Evolutionary conservation across 108 stramenopile genomes (phyloP).

Genomic region (Seminavis robusta): DNA sequence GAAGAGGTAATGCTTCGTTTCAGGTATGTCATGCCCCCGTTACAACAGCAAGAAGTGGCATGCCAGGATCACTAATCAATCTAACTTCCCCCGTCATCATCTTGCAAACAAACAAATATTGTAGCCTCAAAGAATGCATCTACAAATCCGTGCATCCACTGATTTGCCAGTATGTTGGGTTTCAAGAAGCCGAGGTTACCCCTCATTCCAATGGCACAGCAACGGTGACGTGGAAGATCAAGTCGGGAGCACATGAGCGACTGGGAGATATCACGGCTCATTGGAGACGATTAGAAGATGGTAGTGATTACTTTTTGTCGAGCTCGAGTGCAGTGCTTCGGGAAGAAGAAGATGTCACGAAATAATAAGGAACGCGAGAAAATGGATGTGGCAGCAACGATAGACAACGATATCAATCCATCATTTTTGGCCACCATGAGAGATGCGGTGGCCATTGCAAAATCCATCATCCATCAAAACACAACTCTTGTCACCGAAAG

Average conservation of each 20-base stretch:
- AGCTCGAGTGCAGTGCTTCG: neutral
- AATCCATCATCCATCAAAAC: no score
- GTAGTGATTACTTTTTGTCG: no score
- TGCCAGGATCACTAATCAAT: neutral
- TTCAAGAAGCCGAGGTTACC: conserved; percentile 79
- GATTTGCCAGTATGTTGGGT: conserved; percentile 77
- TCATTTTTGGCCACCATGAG: no score
- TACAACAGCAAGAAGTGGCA: neutral
- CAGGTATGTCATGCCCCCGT: conserved; percentile 23
- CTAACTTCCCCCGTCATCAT: neutral
- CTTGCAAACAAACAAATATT: no score
- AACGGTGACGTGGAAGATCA: conserved; percentile 38
- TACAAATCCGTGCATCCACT: conserved; percentile 87
- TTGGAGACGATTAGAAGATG: conserved; percentile 42
- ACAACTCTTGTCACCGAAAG: no score
- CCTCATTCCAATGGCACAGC: conserved; percentile 76
- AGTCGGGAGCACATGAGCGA: conserved; percentile 30
- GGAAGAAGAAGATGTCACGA: conserved; percentile 7
- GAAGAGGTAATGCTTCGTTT: conserved; percentile 85
- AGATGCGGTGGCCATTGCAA: no score
- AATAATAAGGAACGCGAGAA: no score
- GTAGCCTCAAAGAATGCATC: conserved; percentile 80
- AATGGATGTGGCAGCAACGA: no score
- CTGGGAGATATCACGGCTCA: conserved; percentile 50
- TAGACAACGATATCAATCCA: no score